These are phyloP conservation scores for Zostera marina DNA, from an alignment of 116 monocot genomes.

Conservation along the genomic window DNA sequence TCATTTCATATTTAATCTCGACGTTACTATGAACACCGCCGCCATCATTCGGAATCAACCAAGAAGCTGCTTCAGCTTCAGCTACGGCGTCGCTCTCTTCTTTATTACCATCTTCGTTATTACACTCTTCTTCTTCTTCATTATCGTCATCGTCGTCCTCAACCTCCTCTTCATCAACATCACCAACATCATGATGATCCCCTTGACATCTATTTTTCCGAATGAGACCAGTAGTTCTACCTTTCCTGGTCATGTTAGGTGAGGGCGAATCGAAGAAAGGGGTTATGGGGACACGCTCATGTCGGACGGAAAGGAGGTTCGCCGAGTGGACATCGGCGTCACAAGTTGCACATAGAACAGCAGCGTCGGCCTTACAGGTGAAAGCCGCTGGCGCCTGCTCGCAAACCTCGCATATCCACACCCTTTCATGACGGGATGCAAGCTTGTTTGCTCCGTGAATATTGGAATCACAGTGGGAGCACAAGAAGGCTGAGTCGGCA, in stretches of 20 bases:
- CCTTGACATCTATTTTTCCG: too few species aligned
- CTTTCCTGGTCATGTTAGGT: too few species aligned
- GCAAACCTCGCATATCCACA: slow-evolving; percentile 82
- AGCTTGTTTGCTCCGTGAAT: slow-evolving; percentile 42
- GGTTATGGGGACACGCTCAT: slow-evolving; percentile 51
- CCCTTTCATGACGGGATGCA: slow-evolving; percentile 47
- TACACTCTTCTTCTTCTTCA: slow-evolving; percentile 12
- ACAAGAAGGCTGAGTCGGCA: slow-evolving; percentile 58
- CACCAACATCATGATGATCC: background rate
- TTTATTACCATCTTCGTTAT: slow-evolving; percentile 5
- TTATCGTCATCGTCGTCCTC: too few species aligned
- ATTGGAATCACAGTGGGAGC: slow-evolving; percentile 43
- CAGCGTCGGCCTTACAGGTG: slow-evolving; percentile 88
- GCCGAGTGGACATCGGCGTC: slow-evolving; percentile 84
- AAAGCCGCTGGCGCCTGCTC: slow-evolving; percentile 60
- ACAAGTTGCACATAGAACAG: slow-evolving; percentile 53
- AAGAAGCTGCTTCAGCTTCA: slow-evolving; percentile 19
- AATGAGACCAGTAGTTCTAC: too few species aligned
- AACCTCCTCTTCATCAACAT: background rate
- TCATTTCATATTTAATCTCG: background rate
- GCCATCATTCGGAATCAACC: slow-evolving; percentile 17
- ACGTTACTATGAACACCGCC: background rate
- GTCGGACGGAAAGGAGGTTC: slow-evolving; percentile 63
- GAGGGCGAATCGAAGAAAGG: slow-evolving; percentile 34
- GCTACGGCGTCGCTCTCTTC: slow-evolving; percentile 9